Base-by-base conservation (phyloP, 2,329 filamentous ascomycete genomes). In the Penicillium hesseltinei region DNA sequence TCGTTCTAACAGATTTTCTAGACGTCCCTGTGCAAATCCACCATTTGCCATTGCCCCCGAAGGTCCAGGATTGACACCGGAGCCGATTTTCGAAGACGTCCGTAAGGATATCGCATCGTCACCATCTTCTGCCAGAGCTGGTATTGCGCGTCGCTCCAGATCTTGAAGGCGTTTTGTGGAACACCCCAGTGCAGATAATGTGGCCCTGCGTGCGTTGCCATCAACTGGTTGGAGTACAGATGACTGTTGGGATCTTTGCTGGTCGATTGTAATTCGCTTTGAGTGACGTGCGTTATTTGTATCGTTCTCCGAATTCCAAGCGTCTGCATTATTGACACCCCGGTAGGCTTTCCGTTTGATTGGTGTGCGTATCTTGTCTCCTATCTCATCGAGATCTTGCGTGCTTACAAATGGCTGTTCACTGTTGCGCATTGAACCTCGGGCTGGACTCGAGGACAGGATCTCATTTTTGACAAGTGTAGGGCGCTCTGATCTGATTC, bases 351-450 rank as follows among this genome's bases (percentile, higher is more conserved):
- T 64, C 33, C 60, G 62, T 56, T 73, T 76, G 13, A 78, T 84
- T 51, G 76, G 69, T 64, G 80, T 74, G 46, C 72, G 63, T 19
- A 75, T 69, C 42, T 53, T 59, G 33, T 70, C 71, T 8, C 78
- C 80, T 51, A 78, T 72, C 42, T 80, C 77, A 65, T 85, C 82
- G 11, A 88, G 75, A 66, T 89, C 86, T 50, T 88, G 77, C 53
- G 84, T 88, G 51, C 86, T 84, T 40, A 82, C 76, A 0, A 78
- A 75, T 45, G 58, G 62, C 46, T 55, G 46, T 23, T 56, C 62
- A 23, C 45, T 42, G 29, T 51, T 53, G 9, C 59, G 33, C 9
- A 55, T 53, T 47, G 54, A 51, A 13, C 50, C 53, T 13, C 50
- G 61, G n/a, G 67, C 11, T 29, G 72, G 69, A 54, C 72, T 74